Conservation (phyloP, 768 basidiomycete genomes). For the Pleurotus tuoliensis region DNA sequence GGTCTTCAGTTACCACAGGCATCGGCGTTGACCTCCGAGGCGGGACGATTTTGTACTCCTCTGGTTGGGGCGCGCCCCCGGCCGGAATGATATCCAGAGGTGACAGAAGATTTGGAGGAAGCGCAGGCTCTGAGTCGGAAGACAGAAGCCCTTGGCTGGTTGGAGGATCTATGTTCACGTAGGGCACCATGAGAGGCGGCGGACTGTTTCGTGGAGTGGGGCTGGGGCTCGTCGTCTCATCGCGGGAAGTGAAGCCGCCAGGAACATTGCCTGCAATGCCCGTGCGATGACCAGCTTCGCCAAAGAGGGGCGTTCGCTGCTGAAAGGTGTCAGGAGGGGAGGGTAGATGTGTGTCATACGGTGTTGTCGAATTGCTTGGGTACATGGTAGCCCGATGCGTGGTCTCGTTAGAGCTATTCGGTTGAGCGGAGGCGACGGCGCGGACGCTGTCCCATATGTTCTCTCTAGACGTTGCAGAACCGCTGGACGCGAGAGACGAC, state of each 20-base stretch:
- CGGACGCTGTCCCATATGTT: neutral
- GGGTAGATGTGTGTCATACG: neutral
- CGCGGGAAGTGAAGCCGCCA: neutral
- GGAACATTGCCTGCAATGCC: neutral
- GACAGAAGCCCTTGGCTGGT: neutral
- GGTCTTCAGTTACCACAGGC: neutral
- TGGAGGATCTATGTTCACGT: neutral
- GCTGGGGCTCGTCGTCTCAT: neutral
- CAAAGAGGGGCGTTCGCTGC: neutral
- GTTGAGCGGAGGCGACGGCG: neutral
- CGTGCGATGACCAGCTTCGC: neutral
- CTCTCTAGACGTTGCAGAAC: neutral
- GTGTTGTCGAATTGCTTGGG: neutral
- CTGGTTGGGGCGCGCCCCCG: neutral
- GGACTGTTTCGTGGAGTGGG: slow-evolving; percentile 1
- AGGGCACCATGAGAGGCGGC: slow-evolving; percentile 4
- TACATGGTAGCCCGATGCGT: neutral
- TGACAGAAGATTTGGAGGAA: slow-evolving; percentile 1
- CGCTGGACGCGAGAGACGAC: neutral
- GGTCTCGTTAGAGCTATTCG: neutral
- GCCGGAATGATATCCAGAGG: neutral
- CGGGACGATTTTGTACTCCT: neutral
- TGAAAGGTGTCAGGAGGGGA: slow-evolving; percentile 1
- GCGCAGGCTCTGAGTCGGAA: neutral
- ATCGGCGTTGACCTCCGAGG: slow-evolving; percentile 1